These are phyloP conservation scores for Trichoderma hamatum DNA, from an alignment of 2,329 filamentous ascomycete species.

Conservation along the genomic window DNA sequence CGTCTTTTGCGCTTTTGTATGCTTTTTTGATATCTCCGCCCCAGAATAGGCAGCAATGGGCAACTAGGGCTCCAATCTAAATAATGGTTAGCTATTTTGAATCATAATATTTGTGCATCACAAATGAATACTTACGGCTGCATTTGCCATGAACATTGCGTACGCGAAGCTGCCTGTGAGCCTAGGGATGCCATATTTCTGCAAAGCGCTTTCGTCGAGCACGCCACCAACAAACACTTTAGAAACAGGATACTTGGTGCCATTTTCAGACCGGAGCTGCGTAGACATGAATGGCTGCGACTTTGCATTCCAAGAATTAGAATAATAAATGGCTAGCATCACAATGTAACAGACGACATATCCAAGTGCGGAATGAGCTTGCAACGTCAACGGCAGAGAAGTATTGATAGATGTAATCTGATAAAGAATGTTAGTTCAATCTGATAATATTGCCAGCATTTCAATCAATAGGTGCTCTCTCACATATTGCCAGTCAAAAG, in stretches of 20 bases:
- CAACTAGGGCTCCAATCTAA: slow-evolving; percentile 58
- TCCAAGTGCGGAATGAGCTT: slow-evolving; percentile 51
- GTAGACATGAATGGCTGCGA: slow-evolving; percentile 60
- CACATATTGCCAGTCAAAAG: slow-evolving; percentile 60
- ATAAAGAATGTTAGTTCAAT: neutral
- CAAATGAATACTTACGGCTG: slow-evolving; percentile 48
- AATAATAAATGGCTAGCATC: slow-evolving; percentile 57
- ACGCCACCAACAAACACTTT: slow-evolving; percentile 47
- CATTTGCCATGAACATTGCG: slow-evolving; percentile 59
- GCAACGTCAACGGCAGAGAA: slow-evolving; percentile 55
- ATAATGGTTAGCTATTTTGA: neutral
- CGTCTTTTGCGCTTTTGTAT: slow-evolving; percentile 44
- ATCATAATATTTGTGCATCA: neutral
- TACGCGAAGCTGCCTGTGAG: slow-evolving; percentile 56
- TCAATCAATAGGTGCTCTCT: slow-evolving; percentile 34
- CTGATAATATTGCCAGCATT: neutral
- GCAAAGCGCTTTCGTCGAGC: slow-evolving; percentile 47
- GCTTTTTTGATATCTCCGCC: slow-evolving; percentile 53
- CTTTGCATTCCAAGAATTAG: slow-evolving; percentile 50
- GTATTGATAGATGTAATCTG: slow-evolving; percentile 59
- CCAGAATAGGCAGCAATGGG: slow-evolving; percentile 59
- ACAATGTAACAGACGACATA: slow-evolving; percentile 52
- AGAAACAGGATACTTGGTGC: slow-evolving; percentile 45
- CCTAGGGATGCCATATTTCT: slow-evolving; percentile 49
- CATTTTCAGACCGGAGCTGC: slow-evolving; percentile 44